phyloP scores from a whole-genome alignment of 1,284 basidiomycete genomes.

The Heterobasidion occidentale region DNA sequence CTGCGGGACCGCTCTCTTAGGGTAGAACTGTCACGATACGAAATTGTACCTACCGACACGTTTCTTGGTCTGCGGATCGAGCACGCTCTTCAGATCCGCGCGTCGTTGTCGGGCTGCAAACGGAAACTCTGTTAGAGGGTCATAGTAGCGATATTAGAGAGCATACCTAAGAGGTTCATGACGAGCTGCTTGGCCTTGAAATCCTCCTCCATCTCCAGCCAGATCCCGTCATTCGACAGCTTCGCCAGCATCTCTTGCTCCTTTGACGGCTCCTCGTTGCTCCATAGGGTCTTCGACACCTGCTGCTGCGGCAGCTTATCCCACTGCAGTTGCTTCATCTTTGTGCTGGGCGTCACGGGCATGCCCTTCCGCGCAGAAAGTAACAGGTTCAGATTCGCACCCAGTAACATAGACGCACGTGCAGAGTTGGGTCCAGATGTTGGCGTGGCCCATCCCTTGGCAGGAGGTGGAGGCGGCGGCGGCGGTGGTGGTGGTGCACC shows the following conservation, averaged over 20 bases:
- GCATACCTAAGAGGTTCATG: constrained; percentile 69
- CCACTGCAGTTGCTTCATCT: constrained; percentile 99
- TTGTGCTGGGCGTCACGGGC: constrained; percentile 74
- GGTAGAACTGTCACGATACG: too few species aligned
- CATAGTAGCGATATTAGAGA: not conserved
- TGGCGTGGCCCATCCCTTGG: constrained; percentile 27
- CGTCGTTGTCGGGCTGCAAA: constrained; percentile 65
- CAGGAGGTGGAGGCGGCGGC: constrained; percentile 38
- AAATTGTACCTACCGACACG: constrained; percentile 64
- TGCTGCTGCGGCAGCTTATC: constrained; percentile 90
- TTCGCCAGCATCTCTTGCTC: constrained; percentile 77
- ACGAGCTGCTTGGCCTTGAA: constrained; percentile 97
- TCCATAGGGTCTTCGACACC: constrained; percentile 82
- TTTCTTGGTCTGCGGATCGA: constrained; percentile 86
- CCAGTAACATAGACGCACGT: constrained; percentile 53
- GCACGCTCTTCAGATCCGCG: constrained; percentile 85
- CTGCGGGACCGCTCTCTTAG: constrained; percentile 28
- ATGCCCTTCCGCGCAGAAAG: constrained; percentile 78
- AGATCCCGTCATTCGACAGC: constrained; percentile 79
- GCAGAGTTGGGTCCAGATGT: constrained; percentile 43
- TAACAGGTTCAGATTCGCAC: constrained; percentile 46
- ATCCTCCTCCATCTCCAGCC: constrained; percentile 96
- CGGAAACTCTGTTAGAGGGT: not conserved
- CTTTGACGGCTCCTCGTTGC: constrained; percentile 55
- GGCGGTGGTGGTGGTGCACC: constrained; percentile 21